These are phyloP conservation scores for Eimeria falciformis DNA, from an alignment of 169 alveolate species.

Conservation along the genomic window DNA sequence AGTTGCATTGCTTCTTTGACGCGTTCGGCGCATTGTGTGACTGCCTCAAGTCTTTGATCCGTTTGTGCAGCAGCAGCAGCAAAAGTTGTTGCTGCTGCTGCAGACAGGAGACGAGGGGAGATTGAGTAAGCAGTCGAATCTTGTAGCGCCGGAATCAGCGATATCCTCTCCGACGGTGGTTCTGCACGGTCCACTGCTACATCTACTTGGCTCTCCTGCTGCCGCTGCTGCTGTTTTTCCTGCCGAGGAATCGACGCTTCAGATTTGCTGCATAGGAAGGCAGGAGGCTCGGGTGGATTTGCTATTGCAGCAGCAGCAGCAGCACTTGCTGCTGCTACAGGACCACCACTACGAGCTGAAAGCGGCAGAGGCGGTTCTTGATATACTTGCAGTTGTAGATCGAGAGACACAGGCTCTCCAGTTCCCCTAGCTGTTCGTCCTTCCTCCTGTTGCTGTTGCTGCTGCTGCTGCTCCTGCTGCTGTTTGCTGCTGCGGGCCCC, in stretches of 20 bases:
- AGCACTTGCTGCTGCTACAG: slow-evolving; percentile 14
- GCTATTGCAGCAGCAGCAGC: slow-evolving; percentile 34
- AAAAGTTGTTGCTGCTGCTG: slow-evolving; percentile 10
- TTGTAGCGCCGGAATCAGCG: slow-evolving; percentile 14
- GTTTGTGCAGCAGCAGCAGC: background rate
- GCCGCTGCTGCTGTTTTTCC: slow-evolving; percentile 13
- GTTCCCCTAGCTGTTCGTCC: background rate
- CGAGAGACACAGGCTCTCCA: slow-evolving; percentile 10
- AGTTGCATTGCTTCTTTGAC: slow-evolving; percentile 32
- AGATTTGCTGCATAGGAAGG: slow-evolving; percentile 34
- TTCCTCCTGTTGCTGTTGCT: background rate
- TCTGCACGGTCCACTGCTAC: background rate
- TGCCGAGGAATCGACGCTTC: background rate
- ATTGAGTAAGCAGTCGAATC: background rate
- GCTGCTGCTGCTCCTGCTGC: background rate
- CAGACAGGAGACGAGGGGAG: background rate
- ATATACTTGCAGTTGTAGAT: background rate
- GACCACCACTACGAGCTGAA: slow-evolving; percentile 37
- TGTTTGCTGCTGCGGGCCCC: background rate
- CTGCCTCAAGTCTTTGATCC: slow-evolving; percentile 48
- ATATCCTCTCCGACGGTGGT: no score
- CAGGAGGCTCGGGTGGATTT: background rate
- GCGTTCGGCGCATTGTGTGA: slow-evolving; percentile 41
- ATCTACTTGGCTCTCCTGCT: background rate
- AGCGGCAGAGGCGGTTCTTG: slow-evolving; percentile 8